These are phyloP conservation scores for Leptographium flavum DNA, from an alignment of 2,329 filamentous ascomycete genomes.

Conservation along the genomic window DNA sequence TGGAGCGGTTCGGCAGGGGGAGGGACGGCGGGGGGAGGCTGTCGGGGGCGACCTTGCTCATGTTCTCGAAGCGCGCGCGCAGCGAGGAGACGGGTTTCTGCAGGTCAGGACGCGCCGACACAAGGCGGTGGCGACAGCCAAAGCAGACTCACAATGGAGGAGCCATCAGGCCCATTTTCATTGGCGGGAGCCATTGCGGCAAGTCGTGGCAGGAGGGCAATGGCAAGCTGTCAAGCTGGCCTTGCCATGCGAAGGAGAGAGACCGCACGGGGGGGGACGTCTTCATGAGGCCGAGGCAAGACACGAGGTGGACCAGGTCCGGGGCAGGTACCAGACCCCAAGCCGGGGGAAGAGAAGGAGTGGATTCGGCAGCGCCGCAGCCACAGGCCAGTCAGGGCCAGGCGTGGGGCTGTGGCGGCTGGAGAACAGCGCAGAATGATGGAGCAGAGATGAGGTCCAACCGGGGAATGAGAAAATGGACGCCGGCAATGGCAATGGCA, in stretches of 20 bases:
- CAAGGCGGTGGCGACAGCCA: neutral
- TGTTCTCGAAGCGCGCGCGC: conserved; percentile 68
- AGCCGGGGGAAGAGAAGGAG: neutral
- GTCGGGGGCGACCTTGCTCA: conserved; percentile 36
- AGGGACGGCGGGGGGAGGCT: conserved; percentile 3
- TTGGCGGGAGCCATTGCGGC: conserved; percentile 27
- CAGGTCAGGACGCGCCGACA: neutral
- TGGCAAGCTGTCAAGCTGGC: neutral
- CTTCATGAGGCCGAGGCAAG: neutral
- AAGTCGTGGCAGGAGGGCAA: conserved; percentile 11
- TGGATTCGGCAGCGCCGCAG: neutral
- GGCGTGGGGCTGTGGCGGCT: neutral
- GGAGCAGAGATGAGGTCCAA: neutral
- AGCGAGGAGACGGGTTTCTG: conserved; percentile 74
- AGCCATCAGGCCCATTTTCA: conserved; percentile 55
- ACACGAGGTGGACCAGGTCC: neutral
- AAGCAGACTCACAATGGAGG: conserved; percentile 56
- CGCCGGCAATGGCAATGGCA: too few relatives aligned
- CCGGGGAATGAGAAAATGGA: neutral
- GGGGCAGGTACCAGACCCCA: neutral
- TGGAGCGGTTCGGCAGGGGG: conserved; percentile 18
- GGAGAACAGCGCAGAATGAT: neutral
- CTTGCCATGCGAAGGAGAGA: conserved; percentile 2
- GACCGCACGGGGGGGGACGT: neutral
- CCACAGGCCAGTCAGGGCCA: neutral